These are phyloP conservation scores for Aspergillus quadrilineatus DNA, from an alignment of 2,329 filamentous ascomycete genomes.

Conservation along the genomic window DNA sequence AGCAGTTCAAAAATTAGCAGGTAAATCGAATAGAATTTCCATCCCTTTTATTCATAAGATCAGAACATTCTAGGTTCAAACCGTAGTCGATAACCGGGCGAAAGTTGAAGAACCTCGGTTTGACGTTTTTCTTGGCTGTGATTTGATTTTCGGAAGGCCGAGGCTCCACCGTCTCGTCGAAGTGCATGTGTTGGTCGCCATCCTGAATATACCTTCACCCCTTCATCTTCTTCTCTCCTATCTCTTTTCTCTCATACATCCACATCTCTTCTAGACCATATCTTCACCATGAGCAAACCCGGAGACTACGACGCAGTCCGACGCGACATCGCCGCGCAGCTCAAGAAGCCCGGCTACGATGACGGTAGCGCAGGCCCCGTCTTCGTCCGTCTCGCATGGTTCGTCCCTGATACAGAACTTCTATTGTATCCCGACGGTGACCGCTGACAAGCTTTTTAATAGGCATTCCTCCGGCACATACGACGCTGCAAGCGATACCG, in stretches of 20 bases:
- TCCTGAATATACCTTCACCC: not conserved
- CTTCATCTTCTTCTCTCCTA: not conserved
- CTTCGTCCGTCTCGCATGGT: constrained; percentile 64
- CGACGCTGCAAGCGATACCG: constrained; percentile 58
- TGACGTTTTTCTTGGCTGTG: not conserved
- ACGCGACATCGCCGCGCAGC: constrained; percentile 53
- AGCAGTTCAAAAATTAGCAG: not conserved
- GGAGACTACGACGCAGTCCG: constrained; percentile 51
- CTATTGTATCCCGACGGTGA: not conserved
- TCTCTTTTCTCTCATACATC: not conserved
- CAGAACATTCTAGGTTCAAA: not conserved
- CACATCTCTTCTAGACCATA: not conserved
- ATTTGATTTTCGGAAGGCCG: constrained; percentile 6
- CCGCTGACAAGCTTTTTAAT: not conserved
- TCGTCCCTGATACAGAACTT: constrained; percentile 21
- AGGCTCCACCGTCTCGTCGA: constrained; percentile 7
- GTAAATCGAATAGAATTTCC: not conserved
- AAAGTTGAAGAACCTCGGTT: constrained; percentile 16
- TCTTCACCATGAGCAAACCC: constrained; percentile 32
- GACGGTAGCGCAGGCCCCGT: constrained; percentile 65
- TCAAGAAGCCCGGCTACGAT: constrained; percentile 63
- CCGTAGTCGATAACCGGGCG: not conserved
- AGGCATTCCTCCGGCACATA: constrained; percentile 67
- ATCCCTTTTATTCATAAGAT: not conserved
- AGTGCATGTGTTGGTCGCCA: constrained; percentile 11